Conservation (phyloP, 129 eudicot species). For the Artemisia tridentata region DNA sequence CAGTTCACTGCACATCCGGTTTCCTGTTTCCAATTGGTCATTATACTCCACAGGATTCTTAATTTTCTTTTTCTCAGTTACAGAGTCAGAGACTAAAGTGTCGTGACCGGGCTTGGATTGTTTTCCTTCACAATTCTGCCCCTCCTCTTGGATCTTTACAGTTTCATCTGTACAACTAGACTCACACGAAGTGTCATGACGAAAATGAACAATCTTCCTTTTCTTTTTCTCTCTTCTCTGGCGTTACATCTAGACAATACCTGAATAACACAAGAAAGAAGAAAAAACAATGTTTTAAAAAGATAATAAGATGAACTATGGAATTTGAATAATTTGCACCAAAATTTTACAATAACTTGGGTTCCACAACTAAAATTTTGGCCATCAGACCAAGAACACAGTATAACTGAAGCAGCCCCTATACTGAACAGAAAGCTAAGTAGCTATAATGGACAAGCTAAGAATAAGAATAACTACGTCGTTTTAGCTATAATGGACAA, state of each 20-base stretch:
- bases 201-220: slow-evolving; percentile 21
- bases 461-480: too few relatives aligned
- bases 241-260: slow-evolving; percentile 53
- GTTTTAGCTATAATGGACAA: too few relatives aligned
- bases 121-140: slow-evolving; percentile 10
- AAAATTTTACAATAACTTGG: not conserved
- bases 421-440: not conserved
- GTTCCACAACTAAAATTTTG: not conserved
- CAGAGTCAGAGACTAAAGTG: slow-evolving; percentile 20
- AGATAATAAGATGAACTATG: not conserved
- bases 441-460: too few relatives aligned
- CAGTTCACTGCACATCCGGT: not conserved
- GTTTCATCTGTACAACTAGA: slow-evolving; percentile 33
- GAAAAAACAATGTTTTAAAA: not conserved
- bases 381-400: not conserved
- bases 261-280: slow-evolving; percentile 27
- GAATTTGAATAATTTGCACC: not conserved
- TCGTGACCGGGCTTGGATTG: slow-evolving; percentile 11
- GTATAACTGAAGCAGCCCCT: not conserved
- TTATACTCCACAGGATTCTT: not conserved
- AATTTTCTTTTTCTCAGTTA: slow-evolving; percentile 7
- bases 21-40: slow-evolving; percentile 12
- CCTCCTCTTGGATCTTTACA: slow-evolving; percentile 21
- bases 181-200: slow-evolving; percentile 23
- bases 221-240: slow-evolving; percentile 20